A percentile compares a stretch with the other conserved stretches of the same genome.
These are phyloP conservation scores for Neurospora sp. DNA, from an alignment of 495 filamentous ascomycete genomes.

Conservation along the genomic window DNA sequence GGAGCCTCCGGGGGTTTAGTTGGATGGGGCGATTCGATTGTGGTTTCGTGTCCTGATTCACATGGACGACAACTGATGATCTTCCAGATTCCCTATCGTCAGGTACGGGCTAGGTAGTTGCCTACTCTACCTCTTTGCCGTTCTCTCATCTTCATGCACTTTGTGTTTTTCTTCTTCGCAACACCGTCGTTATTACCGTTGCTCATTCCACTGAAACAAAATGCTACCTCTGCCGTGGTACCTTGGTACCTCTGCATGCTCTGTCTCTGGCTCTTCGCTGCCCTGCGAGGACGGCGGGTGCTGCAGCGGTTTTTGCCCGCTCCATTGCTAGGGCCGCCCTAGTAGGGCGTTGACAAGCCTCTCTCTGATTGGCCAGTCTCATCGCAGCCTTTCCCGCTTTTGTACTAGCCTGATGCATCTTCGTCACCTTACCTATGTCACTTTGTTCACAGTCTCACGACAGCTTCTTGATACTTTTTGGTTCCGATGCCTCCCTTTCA, in stretches of 20 bases:
- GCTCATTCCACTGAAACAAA: neutral
- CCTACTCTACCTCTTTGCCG: neutral
- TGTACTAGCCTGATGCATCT: conserved; percentile 10
- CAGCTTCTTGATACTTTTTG: neutral
- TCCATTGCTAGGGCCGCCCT: conserved; percentile 6
- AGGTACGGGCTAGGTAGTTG: neutral
- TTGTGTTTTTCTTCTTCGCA: neutral
- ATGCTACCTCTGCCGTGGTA: neutral
- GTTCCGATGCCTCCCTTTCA: neutral
- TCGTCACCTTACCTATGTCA: neutral
- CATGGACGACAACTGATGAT: neutral
- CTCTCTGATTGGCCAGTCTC: conserved; percentile 20
- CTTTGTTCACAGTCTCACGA: neutral
- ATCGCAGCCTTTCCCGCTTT: conserved; percentile 9
- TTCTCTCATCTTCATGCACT: too few species aligned
- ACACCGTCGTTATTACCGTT: neutral
- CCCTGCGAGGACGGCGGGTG: too few species aligned
- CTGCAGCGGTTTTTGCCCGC: neutral
- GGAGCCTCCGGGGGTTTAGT: too few species aligned
- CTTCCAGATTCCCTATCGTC: neutral
- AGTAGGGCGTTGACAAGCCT: conserved; percentile 9
- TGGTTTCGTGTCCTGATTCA: too few species aligned
- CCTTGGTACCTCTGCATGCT: neutral
- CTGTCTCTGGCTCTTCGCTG: too few species aligned
- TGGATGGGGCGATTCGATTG: too few species aligned